Evolutionary conservation across 129 eudicot genomes (phyloP).

Genomic region (Chrysanthemum seticuspe): DNA sequence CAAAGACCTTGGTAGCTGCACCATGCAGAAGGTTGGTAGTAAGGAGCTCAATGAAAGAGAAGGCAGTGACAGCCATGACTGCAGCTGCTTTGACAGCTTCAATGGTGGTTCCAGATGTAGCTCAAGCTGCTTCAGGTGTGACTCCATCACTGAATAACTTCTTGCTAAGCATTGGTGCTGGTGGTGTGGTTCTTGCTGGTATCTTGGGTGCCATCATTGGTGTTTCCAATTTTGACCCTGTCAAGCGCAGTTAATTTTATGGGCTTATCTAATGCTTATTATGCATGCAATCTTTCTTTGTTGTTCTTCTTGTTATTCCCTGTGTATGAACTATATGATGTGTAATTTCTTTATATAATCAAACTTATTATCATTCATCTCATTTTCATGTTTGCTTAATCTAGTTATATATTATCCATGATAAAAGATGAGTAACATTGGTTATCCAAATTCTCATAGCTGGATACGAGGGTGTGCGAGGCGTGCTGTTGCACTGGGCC

Average conservation of each 20-base stretch:
- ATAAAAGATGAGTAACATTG: too few relatives aligned
- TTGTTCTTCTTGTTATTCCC: conserved; percentile 18
- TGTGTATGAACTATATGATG: conserved; percentile 17
- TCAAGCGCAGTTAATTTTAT: conserved; percentile 48
- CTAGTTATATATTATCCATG: too few relatives aligned
- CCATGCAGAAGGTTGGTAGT: conserved; percentile 29
- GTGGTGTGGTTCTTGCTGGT: conserved; percentile 62
- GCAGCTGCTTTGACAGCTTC: conserved; percentile 85
- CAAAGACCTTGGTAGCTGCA: conserved; percentile 8
- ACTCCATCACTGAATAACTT: conserved; percentile 84
- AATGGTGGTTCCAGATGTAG: conserved; percentile 80
- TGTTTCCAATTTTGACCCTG: conserved; percentile 87
- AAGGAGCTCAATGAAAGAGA: conserved; percentile 74
- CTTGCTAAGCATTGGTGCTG: conserved; percentile 82
- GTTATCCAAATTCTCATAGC: too few relatives aligned
- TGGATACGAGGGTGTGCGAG: too few relatives aligned
- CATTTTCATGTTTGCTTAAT: too few relatives aligned
- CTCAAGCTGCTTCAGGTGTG: conserved; percentile 71
- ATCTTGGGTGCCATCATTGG: conserved; percentile 65
- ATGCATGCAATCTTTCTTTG: background rate
- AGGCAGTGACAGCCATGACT: conserved; percentile 64
- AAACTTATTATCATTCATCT: too few relatives aligned
- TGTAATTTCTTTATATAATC: conserved; percentile 13
- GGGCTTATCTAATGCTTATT: background rate
- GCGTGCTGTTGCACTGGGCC: too few relatives aligned